Conservation (phyloP, 768 basidiomycete species). For the Hebeloma cylindrosporum region DNA sequence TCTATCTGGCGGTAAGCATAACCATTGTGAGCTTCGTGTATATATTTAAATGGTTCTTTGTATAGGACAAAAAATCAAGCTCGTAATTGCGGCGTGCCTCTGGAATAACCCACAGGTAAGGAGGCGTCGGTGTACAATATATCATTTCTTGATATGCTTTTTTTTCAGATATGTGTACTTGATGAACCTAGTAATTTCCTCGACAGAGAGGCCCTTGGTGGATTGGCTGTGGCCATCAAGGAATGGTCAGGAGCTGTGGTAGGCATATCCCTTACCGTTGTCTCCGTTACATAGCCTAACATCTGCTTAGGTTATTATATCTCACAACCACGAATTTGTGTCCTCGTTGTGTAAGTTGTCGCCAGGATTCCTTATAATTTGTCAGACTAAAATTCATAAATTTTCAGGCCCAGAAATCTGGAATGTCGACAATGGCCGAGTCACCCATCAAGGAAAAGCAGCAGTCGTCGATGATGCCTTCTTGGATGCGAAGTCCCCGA, state of each 20-base stretch:
- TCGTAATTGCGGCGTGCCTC: conserved; percentile 90
- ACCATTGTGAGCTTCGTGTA: conserved; percentile 2
- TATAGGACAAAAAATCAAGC: conserved; percentile 92
- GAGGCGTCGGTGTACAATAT: not conserved
- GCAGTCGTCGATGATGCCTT: conserved; percentile 85
- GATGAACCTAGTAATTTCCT: conserved; percentile 97
- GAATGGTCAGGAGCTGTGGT: conserved; percentile 94
- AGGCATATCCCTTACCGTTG: conserved; percentile 28
- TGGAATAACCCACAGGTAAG: conserved; percentile 93
- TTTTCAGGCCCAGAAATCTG: conserved; percentile 84
- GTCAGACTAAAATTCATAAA: conserved; percentile 8
- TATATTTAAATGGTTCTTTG: conserved; percentile 14
- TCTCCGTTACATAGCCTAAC: conserved; percentile 16
- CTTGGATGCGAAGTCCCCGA: conserved; percentile 65
- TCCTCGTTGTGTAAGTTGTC: conserved; percentile 68
- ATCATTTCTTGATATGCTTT: not conserved
- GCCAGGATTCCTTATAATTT: conserved; percentile 3
- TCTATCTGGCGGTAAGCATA: conserved; percentile 76
- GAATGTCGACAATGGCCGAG: conserved; percentile 83
- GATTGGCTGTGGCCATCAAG: conserved; percentile 90
- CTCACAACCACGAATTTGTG: conserved; percentile 91
- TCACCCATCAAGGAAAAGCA: conserved; percentile 87
- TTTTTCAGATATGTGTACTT: conserved; percentile 62
- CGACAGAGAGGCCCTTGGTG: conserved; percentile 93
- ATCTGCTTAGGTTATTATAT: conserved; percentile 79